Evolutionary conservation across 2,329 filamentous ascomycete species (phyloP).

Genomic region (Trichoderma atrobrunneum): DNA sequence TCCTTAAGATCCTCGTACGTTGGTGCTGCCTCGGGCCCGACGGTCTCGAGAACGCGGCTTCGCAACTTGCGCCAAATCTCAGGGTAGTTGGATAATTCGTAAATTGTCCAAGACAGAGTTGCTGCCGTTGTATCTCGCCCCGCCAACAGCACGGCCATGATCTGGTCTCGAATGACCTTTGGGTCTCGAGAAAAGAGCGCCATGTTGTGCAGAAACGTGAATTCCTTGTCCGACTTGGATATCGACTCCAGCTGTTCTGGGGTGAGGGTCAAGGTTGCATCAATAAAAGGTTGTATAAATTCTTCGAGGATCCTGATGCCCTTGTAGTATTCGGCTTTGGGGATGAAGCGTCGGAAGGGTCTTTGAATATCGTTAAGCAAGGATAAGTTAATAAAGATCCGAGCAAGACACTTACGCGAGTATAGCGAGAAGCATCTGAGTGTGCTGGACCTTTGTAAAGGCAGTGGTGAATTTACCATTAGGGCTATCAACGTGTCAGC

Average conservation of each 20-base stretch:
- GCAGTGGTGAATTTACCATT: slow-evolving; percentile 72
- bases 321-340: slow-evolving; percentile 60
- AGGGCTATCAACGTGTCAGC: slow-evolving; percentile 41
- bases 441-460: slow-evolving; percentile 74
- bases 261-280: slow-evolving; percentile 65
- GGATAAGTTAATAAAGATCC: slow-evolving; percentile 44
- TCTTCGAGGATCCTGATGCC: slow-evolving; percentile 67
- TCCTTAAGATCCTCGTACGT: slow-evolving; percentile 80
- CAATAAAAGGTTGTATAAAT: slow-evolving; percentile 77
- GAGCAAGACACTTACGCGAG: slow-evolving; percentile 19
- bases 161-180: slow-evolving; percentile 76
- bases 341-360: slow-evolving; percentile 61
- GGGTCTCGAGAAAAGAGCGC: slow-evolving; percentile 73
- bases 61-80: slow-evolving; percentile 67
- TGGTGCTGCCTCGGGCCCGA: slow-evolving; percentile 62
- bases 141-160: slow-evolving; percentile 78
- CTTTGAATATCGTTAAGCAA: slow-evolving; percentile 42
- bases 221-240: slow-evolving; percentile 65
- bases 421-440: slow-evolving; percentile 48
- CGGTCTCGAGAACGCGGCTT: slow-evolving; percentile 62
- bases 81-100: slow-evolving; percentile 74
- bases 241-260: slow-evolving; percentile 68
- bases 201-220: slow-evolving; percentile 85
- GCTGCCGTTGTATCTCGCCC: slow-evolving; percentile 84
- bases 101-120: slow-evolving; percentile 77